Conservation (phyloP, 2,329 filamentous ascomycete genomes). For the Fusarium caatingaense region DNA sequence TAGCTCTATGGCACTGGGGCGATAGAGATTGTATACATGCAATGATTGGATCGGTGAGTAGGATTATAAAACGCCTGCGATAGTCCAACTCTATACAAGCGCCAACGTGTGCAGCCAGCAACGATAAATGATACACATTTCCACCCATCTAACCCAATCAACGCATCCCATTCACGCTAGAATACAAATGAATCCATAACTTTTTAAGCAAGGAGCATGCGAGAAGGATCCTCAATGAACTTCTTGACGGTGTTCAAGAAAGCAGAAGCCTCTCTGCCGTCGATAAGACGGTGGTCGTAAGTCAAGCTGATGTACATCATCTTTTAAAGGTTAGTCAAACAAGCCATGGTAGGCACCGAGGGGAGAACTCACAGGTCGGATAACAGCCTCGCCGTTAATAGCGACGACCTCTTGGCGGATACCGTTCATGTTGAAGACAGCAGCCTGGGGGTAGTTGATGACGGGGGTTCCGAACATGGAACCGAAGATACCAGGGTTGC, state of each 20-base stretch:
- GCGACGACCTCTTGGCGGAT: conserved; percentile 65
- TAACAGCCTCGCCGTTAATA: conserved; percentile 63
- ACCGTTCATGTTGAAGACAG: conserved; percentile 70
- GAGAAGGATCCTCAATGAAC: conserved; percentile 56
- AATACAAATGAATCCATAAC: conserved; percentile 23
- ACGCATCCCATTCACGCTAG: conserved; percentile 19
- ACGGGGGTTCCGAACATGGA: conserved; percentile 68
- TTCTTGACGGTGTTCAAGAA: conserved; percentile 57
- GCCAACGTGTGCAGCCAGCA: conserved; percentile 24
- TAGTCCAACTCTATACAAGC: conserved; percentile 27
- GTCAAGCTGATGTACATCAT: conserved; percentile 63
- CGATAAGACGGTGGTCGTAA: conserved; percentile 67
- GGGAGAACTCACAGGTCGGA: conserved; percentile 49
- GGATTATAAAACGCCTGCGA: conserved; percentile 15
- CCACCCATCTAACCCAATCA: conserved; percentile 6
- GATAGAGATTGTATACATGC: neutral
- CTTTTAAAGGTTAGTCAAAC: conserved; percentile 27
- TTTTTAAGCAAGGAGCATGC: conserved; percentile 60
- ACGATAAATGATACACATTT: conserved; percentile 1
- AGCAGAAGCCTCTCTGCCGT: conserved; percentile 69
- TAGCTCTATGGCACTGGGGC: neutral
- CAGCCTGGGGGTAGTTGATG: conserved; percentile 80
- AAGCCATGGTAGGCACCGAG: conserved; percentile 6
- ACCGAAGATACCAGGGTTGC: conserved; percentile 81
- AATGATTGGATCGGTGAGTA: neutral